Conservation (phyloP, 495 filamentous ascomycete genomes). For the Penicillium arizonense region DNA sequence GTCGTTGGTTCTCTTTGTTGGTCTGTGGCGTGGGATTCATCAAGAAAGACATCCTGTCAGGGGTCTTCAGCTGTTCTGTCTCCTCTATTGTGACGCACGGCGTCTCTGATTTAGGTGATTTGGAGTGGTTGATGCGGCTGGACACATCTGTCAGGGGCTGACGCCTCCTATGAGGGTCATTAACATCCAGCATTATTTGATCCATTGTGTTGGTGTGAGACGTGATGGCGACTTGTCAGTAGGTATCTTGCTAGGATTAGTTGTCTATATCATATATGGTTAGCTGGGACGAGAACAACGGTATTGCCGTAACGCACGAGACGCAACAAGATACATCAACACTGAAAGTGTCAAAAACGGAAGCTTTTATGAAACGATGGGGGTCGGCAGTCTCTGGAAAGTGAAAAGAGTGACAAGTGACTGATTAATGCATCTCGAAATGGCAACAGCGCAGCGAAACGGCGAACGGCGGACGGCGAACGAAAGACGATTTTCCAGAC, state of each 20-base stretch:
- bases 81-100: slow-evolving; percentile 22
- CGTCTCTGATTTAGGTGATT: slow-evolving; percentile 24
- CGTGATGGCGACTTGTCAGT: not conserved
- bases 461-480: no score
- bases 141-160: slow-evolving; percentile 51
- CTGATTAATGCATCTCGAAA: slow-evolving; percentile 3
- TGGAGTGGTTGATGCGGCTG: slow-evolving; percentile 43
- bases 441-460: no score
- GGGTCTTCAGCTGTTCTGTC: slow-evolving; percentile 27
- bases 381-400: slow-evolving; percentile 3
- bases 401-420: slow-evolving; percentile 15
- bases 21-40: slow-evolving; percentile 32
- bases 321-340: not conserved
- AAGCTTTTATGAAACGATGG: slow-evolving; percentile 10
- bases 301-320: not conserved
- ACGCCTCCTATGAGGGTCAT: slow-evolving; percentile 31
- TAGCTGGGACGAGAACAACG: not conserved
- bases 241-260: not conserved
- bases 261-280: not conserved
- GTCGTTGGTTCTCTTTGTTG: slow-evolving; percentile 50
- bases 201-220: slow-evolving; percentile 8
- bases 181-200: slow-evolving; percentile 17
- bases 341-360: not conserved
- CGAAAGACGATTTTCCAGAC: no score
- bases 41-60: slow-evolving; percentile 38